Conservation (phyloP, 2,329 filamentous ascomycete genomes). For the Atkinsonella texensis region DNA sequence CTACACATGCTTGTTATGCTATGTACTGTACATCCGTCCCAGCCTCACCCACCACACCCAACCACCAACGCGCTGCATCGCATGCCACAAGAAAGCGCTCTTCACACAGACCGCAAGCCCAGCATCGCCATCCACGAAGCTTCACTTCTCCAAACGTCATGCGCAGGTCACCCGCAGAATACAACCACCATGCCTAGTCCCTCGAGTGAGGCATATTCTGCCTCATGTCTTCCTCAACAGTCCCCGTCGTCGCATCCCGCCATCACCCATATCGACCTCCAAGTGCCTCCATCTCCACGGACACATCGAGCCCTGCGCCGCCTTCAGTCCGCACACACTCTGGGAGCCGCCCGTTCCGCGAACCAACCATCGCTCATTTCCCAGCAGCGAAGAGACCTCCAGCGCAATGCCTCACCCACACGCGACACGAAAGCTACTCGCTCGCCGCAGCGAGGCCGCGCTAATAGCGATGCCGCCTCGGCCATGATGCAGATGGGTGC, state of each 20-base stretch:
- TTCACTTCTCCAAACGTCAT: background rate
- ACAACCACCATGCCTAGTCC: constrained; percentile 9
- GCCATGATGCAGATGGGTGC: constrained; percentile 25
- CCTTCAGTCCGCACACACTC: constrained; percentile 62
- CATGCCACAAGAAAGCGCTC: background rate
- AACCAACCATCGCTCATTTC: constrained; percentile 45
- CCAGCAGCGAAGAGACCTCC: constrained; percentile 45
- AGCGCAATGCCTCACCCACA: constrained; percentile 23
- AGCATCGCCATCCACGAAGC: background rate
- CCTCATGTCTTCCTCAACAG: background rate
- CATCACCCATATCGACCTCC: constrained; percentile 28
- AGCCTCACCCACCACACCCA: constrained; percentile 1
- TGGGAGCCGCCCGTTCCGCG: constrained; percentile 40
- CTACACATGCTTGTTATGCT: no score
- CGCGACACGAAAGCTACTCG: constrained; percentile 16
- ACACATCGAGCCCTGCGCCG: constrained; percentile 58
- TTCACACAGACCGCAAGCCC: background rate
- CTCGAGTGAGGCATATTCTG: constrained; percentile 2
- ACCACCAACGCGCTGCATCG: constrained; percentile 2
- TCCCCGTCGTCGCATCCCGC: constrained; percentile 1
- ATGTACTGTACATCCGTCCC: no score
- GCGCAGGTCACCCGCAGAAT: background rate
- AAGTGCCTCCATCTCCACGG: constrained; percentile 48
- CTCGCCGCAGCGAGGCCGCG: constrained; percentile 47
- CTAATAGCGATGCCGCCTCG: constrained; percentile 58